These are phyloP conservation scores for Candida golubevii DNA, from an alignment of 805 yeast species.

Conservation along the genomic window DNA sequence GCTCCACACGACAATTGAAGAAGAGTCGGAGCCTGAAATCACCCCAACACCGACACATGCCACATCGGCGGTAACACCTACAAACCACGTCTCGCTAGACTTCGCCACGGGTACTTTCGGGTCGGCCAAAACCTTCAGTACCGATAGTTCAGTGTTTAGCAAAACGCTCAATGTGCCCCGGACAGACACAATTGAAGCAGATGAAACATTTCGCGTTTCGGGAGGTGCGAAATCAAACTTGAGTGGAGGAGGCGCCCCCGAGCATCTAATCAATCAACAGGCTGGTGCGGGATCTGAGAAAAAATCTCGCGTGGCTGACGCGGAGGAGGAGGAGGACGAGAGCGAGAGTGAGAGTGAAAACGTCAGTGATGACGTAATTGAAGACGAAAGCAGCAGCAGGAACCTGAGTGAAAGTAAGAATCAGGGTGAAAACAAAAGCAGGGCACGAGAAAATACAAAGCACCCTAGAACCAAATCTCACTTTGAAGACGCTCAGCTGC, in stretches of 20 bases:
- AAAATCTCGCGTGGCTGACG: too few relatives aligned
- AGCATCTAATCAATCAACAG: too few relatives aligned
- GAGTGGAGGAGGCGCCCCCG: background rate
- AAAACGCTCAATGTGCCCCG: slow-evolving; percentile 1
- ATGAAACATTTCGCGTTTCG: slow-evolving; percentile 1
- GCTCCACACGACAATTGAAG: slow-evolving; percentile 13
- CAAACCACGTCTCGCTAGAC: slow-evolving; percentile 6
- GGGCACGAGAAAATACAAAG: too few relatives aligned
- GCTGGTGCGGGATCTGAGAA: too few relatives aligned
- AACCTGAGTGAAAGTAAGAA: too few relatives aligned
- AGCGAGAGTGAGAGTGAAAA: too few relatives aligned
- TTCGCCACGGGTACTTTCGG: slow-evolving; percentile 10
- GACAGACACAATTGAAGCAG: background rate
- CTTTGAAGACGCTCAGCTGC: too few relatives aligned
- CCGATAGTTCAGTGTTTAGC: slow-evolving; percentile 9
- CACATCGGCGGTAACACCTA: slow-evolving; percentile 1
- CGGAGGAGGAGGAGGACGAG: too few relatives aligned
- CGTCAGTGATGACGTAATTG: too few relatives aligned
- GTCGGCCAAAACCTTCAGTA: slow-evolving; percentile 6
- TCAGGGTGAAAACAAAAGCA: too few relatives aligned
- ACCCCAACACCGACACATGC: slow-evolving; percentile 10
- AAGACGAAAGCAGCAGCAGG: too few relatives aligned
- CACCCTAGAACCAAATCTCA: too few relatives aligned
- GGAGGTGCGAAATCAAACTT: slow-evolving; percentile 1
- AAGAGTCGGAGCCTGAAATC: slow-evolving; percentile 14